phyloP scores from a whole-genome alignment of 306 rosid genomes.

The Fagus sylvatica region DNA sequence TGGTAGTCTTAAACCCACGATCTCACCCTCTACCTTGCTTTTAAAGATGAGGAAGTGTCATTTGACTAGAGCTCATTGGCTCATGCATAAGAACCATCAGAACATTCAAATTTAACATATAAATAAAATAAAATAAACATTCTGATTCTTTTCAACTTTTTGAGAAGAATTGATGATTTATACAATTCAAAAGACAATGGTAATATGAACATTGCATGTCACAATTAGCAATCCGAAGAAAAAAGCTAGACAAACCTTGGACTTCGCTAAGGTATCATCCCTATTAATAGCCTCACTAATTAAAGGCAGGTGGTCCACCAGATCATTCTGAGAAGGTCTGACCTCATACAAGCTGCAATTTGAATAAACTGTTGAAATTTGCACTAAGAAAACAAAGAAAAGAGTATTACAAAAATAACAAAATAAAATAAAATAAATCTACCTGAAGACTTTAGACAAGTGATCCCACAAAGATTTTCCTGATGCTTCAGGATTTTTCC shows the following conservation, averaged over 20 bases:
- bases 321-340: constrained; percentile 50
- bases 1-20: too few relatives aligned
- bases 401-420: not conserved
- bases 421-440: not conserved
- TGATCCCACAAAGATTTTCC: constrained; percentile 71
- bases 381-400: constrained; percentile 1
- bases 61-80: too few relatives aligned
- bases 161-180: too few relatives aligned
- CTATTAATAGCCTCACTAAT: constrained; percentile 42
- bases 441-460: constrained; percentile 74
- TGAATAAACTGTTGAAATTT: constrained; percentile 9
- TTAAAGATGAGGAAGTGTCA: too few relatives aligned
- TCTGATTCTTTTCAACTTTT: not conserved
- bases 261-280: constrained; percentile 40
- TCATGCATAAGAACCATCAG: not conserved
- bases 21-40: too few relatives aligned
- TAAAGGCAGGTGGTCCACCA: constrained; percentile 35
- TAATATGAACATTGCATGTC: constrained; percentile 13
- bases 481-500: constrained; percentile 56
- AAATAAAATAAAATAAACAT: not conserved
- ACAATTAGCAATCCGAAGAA: constrained; percentile 16
- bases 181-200: constrained; percentile 6
- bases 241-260: constrained; percentile 57
- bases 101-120: not conserved
- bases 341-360: constrained; percentile 56